Base-by-base conservation (phyloP, 2,329 filamentous ascomycete genomes). In the Penicillium capsulatum region DNA sequence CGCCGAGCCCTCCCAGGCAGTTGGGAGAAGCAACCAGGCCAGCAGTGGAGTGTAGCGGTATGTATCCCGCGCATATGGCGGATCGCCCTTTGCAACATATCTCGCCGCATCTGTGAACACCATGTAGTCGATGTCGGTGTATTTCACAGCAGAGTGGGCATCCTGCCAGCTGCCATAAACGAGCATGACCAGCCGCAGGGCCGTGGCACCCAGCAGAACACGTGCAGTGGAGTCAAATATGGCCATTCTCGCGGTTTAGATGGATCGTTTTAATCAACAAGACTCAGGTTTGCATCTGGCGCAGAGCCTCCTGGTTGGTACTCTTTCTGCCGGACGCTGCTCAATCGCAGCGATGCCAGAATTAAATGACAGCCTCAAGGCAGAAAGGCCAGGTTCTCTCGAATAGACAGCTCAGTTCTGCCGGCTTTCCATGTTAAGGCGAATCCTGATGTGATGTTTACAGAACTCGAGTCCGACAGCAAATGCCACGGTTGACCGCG, bases 51-150 rank as follows among this genome's bases (percentile, higher is more conserved):
- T 97, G 71, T 98, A 98, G 44, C 92, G 85, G 71, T 98, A 98
- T 0, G 92, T 98, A 59, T 92, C 91, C 38, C 92, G 81, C 28
- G 78, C 76, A 64, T 98, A 98, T 2, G 92, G 92, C 0, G 86
- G 86, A 32, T 70, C 68, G 3, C 78, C 78, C n/a, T 67, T 71
- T 3, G 81, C 69, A 30, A 87, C 70, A 65, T 85, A 91, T 50
- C 86, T 84, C 2, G 92, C 80, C 17, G 92, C 92, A 64, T 97
- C 91, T 34, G 92, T 97, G 73, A 98, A 98, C 64, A 98, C 92
- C 50, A 89, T 81, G 68, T 98, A 98, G 74, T 98, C 92, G 57
- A 98, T 96, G 68, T 98, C 92, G 36, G 92, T 98, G 72, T 97
- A 98, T 69, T 97, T 97, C 60, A 98, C 71, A 10, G 91, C 83